phyloP scores from a whole-genome alignment of 495 filamentous ascomycete species.

The Penicillium canariense region DNA sequence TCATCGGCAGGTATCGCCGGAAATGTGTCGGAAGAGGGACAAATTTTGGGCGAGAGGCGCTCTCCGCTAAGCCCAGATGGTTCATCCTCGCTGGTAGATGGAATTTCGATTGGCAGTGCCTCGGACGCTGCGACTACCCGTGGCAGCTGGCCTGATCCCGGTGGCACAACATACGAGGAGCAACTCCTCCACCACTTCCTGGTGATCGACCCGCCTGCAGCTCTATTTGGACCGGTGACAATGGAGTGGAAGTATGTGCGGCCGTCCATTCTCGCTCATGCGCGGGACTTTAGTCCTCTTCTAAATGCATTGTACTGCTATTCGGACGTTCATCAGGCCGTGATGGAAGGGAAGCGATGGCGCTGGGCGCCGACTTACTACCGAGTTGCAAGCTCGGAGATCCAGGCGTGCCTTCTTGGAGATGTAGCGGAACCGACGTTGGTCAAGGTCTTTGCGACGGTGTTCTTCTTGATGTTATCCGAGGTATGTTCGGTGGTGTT shows the following conservation, averaged over 20 bases:
- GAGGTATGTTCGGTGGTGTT: constrained; percentile 28
- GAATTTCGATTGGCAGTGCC: constrained; percentile 14
- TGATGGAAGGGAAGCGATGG: constrained; percentile 32
- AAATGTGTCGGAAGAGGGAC: constrained; percentile 9
- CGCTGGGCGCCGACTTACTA: constrained; percentile 34
- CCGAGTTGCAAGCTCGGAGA: constrained; percentile 33
- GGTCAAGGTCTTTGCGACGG: constrained; percentile 29
- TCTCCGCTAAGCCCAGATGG: constrained; percentile 19
- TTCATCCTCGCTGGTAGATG: constrained; percentile 15
- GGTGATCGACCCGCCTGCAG: constrained; percentile 33
- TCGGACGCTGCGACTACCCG: constrained; percentile 18
- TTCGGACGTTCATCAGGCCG: constrained; percentile 33
- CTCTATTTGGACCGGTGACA: constrained; percentile 33
- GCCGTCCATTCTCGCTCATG: constrained; percentile 26
- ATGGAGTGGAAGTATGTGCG: constrained; percentile 41
- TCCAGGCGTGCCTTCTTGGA: constrained; percentile 32
- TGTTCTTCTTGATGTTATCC: constrained; percentile 41
- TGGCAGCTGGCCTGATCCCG: constrained; percentile 23
- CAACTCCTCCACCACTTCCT: constrained; percentile 35
- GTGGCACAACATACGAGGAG: constrained; percentile 29
- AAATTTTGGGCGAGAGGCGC: constrained; percentile 8
- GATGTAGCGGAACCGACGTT: constrained; percentile 28
- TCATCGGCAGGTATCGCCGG: constrained; percentile 1
- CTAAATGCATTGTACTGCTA: constrained; percentile 39
- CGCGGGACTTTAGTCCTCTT: constrained; percentile 26